These are phyloP conservation scores for Plasmodium sp. DNA, from an alignment of 169 alveolate species.

Conservation along the genomic window DNA sequence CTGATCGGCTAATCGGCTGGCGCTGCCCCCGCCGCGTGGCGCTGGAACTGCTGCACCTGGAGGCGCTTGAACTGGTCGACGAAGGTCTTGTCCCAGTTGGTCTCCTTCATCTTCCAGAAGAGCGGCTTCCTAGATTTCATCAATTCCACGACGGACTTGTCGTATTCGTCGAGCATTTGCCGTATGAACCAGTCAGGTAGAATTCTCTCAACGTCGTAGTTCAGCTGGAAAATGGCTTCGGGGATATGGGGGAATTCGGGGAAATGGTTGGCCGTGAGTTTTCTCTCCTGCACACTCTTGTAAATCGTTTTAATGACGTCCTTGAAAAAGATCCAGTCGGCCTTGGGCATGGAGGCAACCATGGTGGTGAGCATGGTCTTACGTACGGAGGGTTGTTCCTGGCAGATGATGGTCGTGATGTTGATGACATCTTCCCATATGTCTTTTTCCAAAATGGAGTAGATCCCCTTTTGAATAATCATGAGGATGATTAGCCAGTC, in stretches of 20 bases:
- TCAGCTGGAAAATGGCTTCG: constrained; percentile 78
- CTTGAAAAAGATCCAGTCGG: constrained; percentile 81
- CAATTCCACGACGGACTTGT: constrained; percentile 49
- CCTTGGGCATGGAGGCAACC: constrained; percentile 79
- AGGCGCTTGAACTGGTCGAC: constrained; percentile 22
- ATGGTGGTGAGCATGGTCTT: constrained; percentile 71
- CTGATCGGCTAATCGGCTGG: neutral
- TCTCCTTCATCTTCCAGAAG: constrained; percentile 74
- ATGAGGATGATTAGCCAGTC: constrained; percentile 78
- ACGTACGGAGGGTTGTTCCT: constrained; percentile 78
- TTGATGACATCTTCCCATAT: constrained; percentile 78
- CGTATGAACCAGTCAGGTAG: constrained; percentile 82
- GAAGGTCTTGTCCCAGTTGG: constrained; percentile 62
- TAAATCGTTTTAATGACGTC: constrained; percentile 73
- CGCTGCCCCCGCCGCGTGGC: neutral
- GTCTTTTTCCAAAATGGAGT: constrained; percentile 76
- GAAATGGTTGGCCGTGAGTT: constrained; percentile 49
- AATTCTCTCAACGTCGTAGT: constrained; percentile 74
- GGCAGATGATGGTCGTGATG: constrained; percentile 73
- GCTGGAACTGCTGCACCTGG: constrained; percentile 41
- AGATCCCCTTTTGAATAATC: constrained; percentile 79
- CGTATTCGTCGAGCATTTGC: constrained; percentile 77
- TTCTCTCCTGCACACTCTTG: constrained; percentile 63
- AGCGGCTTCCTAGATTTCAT: constrained; percentile 66
- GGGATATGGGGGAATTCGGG: constrained; percentile 78